Evolutionary conservation across 441 rosid species (phyloP).

Genomic region (Brassica hybrid): DNA sequence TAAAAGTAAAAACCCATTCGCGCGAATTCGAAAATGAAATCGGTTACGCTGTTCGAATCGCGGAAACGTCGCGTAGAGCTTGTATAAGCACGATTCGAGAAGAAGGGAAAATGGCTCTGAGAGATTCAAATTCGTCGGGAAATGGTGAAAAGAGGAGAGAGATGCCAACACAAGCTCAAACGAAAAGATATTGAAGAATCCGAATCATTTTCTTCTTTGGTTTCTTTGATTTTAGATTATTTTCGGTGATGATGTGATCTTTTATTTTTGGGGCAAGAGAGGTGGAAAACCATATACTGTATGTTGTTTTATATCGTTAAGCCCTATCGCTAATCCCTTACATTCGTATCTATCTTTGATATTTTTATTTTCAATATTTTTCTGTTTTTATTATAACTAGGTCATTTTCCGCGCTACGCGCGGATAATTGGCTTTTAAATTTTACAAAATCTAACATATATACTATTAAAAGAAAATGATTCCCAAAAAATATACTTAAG

Average conservation of each 20-base stretch:
- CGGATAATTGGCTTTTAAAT: too few relatives aligned
- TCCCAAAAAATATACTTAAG: too few relatives aligned
- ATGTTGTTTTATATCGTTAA: neutral
- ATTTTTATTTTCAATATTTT: too few relatives aligned
- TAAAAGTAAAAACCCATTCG: neutral
- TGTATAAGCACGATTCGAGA: neutral
- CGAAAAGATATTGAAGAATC: neutral
- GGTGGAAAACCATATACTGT: neutral
- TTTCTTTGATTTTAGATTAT: neutral
- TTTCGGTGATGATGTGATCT: neutral
- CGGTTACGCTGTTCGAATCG: neutral
- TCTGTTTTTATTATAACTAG: too few relatives aligned
- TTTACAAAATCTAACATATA: too few relatives aligned
- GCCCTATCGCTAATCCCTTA: neutral
- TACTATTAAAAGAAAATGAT: too few relatives aligned
- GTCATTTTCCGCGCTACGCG: too few relatives aligned
- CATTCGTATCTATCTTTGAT: neutral
- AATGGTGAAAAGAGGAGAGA: neutral
- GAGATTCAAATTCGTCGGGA: conserved; percentile 16
- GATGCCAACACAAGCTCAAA: neutral
- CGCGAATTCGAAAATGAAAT: neutral
- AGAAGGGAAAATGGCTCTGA: conserved; percentile 17
- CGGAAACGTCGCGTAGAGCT: neutral
- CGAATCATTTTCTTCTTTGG: neutral
- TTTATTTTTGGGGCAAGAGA: neutral